Percentiles rank a stretch among this genome's conserved stretches.
Conservation (phyloP, 1,139 yeast species). For the Taphrina sp. region DNA sequence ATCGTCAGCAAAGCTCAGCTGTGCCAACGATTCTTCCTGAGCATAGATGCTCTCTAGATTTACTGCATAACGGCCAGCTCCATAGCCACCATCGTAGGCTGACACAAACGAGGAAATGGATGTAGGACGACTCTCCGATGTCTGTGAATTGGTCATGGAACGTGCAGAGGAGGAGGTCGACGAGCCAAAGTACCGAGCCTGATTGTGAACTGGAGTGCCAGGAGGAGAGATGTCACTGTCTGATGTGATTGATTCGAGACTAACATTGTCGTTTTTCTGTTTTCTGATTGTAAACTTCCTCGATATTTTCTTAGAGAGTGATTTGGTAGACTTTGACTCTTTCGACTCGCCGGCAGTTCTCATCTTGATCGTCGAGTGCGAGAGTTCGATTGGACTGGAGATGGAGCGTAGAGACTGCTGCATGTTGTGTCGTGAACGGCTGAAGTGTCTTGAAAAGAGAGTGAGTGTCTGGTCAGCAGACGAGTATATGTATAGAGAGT, state of each 20-base stretch:
- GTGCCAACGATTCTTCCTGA: conserved; percentile 1
- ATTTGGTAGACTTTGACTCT: too few relatives aligned
- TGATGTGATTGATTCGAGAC: background rate
- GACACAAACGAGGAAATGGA: background rate
- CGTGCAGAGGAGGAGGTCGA: background rate
- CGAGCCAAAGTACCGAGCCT: too few relatives aligned
- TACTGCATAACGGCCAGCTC: conserved; percentile 25
- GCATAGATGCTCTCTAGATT: conserved; percentile 23
- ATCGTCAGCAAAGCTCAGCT: background rate
- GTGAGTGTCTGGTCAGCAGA: too few relatives aligned
- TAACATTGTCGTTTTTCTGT: background rate
- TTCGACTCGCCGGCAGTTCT: too few relatives aligned
- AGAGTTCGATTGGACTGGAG: too few relatives aligned
- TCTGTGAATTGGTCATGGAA: background rate
- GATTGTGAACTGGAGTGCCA: background rate
- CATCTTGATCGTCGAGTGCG: too few relatives aligned
- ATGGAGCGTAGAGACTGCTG: too few relatives aligned
- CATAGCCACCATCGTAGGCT: conserved; percentile 20
- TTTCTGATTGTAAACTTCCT: conserved; percentile 3
- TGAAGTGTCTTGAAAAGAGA: too few relatives aligned
- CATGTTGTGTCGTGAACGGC: too few relatives aligned
- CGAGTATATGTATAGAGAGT: too few relatives aligned
- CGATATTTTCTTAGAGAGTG: conserved; percentile 12
- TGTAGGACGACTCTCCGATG: background rate
- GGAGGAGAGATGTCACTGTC: background rate